Evolutionary conservation across 2,329 filamentous ascomycete species (phyloP).

Genomic region (Clonostachys solani): DNA sequence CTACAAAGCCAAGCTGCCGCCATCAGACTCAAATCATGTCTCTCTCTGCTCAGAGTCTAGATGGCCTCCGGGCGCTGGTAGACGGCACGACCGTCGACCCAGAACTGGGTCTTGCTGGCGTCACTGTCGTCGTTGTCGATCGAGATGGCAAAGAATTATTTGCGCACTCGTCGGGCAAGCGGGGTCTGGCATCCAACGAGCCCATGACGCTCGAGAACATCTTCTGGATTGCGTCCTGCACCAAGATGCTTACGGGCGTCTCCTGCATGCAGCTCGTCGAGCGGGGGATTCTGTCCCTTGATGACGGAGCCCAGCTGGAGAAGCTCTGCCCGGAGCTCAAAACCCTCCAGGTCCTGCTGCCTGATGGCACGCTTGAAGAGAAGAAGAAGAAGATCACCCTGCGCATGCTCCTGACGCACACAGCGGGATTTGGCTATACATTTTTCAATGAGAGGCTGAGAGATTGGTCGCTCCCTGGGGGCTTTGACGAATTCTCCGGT

Average conservation of each 20-base stretch:
- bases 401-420: slow-evolving; percentile 45
- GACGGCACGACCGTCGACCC: slow-evolving; percentile 29
- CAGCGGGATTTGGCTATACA: slow-evolving; percentile 52
- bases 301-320: slow-evolving; percentile 41
- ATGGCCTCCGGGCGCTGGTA: slow-evolving; percentile 15
- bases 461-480: slow-evolving; percentile 41
- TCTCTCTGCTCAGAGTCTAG: no score
- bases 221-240: slow-evolving; percentile 59
- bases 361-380: slow-evolving; percentile 28
- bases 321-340: slow-evolving; percentile 44
- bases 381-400: slow-evolving; percentile 49
- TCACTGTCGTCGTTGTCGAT: slow-evolving; percentile 39
- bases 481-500: slow-evolving; percentile 54
- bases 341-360: slow-evolving; percentile 34
- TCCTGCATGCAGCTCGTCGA: slow-evolving; percentile 56
- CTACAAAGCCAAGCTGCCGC: no score
- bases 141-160: slow-evolving; percentile 27
- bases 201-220: slow-evolving; percentile 55
- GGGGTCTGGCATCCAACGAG: slow-evolving; percentile 34
- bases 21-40: no score
- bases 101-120: slow-evolving; percentile 34
- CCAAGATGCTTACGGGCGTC: slow-evolving; percentile 49
- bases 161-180: slow-evolving; percentile 43
- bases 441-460: slow-evolving; percentile 47
- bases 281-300: slow-evolving; percentile 38